These are phyloP conservation scores for Yarrowia sp. DNA, from an alignment of 805 yeast species.

Conservation along the genomic window DNA sequence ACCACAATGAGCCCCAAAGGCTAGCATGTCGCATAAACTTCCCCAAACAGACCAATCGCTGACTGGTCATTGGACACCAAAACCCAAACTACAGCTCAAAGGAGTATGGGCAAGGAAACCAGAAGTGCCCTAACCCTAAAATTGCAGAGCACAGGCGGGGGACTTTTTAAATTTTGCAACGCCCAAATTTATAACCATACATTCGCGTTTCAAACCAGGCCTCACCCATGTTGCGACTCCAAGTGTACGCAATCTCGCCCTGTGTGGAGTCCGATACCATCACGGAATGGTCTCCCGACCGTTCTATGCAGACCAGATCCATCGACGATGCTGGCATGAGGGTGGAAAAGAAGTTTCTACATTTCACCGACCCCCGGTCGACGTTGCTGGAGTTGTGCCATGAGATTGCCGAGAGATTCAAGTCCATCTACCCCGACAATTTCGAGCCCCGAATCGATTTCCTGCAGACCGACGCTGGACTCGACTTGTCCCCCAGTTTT, in stretches of 20 bases:
- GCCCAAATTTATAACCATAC: not conserved
- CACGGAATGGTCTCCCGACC: not conserved
- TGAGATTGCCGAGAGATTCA: slow-evolving; percentile 24
- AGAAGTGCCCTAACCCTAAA: slow-evolving; percentile 9
- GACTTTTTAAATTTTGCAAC: slow-evolving; percentile 9
- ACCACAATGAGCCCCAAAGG: too few relatives aligned
- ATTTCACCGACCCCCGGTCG: slow-evolving; percentile 22
- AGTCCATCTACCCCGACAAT: slow-evolving; percentile 27
- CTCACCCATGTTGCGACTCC: slow-evolving; percentile 20
- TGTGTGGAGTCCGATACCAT: slow-evolving; percentile 5
- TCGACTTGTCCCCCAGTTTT: slow-evolving; percentile 15
- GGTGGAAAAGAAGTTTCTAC: slow-evolving; percentile 32
- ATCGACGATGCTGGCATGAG: slow-evolving; percentile 28
- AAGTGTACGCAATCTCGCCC: slow-evolving; percentile 32
- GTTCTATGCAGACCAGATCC: slow-evolving; percentile 15
- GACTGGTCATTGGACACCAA: not conserved
- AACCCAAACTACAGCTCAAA: not conserved
- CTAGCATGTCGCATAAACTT: too few relatives aligned
- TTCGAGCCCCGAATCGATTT: slow-evolving; percentile 23
- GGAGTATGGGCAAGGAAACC: not conserved
- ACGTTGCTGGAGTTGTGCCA: slow-evolving; percentile 17
- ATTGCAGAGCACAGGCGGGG: slow-evolving; percentile 5
- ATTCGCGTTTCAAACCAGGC: not conserved
- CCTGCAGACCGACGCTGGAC: slow-evolving; percentile 14
- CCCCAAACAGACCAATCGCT: too few relatives aligned